Evolutionary conservation across 2,329 filamentous ascomycete genomes (phyloP), one percentile per base, ranked within the genome.

Genomic region (Blumeria graminis): DNA sequence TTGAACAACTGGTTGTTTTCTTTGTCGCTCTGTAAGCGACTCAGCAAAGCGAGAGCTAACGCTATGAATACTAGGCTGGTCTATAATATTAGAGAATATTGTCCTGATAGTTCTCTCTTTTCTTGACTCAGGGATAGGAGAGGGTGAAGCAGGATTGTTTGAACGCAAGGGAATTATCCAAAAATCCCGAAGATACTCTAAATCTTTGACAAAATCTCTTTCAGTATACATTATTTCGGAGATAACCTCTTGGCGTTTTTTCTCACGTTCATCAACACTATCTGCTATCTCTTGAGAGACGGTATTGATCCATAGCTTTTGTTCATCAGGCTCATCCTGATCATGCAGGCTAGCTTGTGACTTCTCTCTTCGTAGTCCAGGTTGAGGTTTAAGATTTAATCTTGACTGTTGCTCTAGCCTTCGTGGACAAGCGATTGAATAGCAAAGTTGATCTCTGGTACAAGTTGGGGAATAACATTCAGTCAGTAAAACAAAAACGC

Each of bases 221-320:
- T 98, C 92, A 0, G 92, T 98, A 71, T 98, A 98, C 80, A 93
- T 95, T 60, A 96, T 82, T 68, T 98, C 92, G 6, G 90, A 95
- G 58, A 98, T 95, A 63, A 98, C 86, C 67, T 98, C 92, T 67
- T 98, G 92, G 48, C 92, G 80, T 72, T 96, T 96, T 80, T 94
- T 93, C 69, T 98, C 92, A 62, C 78, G 80, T 62, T 98, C 92
- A 54, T 81, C 81, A 34, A 95, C 82, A 65, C 82, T 86, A 63
- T 96, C 89, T 0, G 89, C 88, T 57, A 98, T 75, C 68, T 96
- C 92, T 68, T 94, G 92, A 0, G 89, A 86, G 38, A 98, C 92
- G 13, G 89, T 94, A 68, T 96, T 96, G 69, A 98, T 98, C 92
- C 92, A 98, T 39, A 98, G 76, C 69, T 96, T 96, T 71, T 96